phyloP scores from a whole-genome alignment of 768 basidiomycete species.

The Kwoniella heveanensis region DNA sequence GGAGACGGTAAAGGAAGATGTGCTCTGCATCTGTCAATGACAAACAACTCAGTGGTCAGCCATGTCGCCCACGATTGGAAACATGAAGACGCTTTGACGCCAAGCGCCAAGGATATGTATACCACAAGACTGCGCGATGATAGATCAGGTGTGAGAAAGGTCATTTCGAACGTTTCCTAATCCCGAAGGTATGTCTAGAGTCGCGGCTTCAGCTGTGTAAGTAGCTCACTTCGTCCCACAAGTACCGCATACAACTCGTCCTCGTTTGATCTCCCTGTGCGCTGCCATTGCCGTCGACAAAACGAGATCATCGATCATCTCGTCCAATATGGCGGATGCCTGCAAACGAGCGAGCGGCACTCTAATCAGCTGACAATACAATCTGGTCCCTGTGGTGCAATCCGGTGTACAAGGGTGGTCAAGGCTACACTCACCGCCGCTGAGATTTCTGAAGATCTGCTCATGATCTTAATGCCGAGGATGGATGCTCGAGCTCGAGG shows the following conservation, averaged over 20 bases:
- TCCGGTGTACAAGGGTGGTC: too few relatives aligned
- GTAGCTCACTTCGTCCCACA: conserved; percentile 39
- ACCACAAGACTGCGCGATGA: not conserved
- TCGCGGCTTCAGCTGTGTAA: not conserved
- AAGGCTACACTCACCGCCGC: too few relatives aligned
- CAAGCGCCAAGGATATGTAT: not conserved
- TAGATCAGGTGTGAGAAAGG: not conserved
- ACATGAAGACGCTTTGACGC: too few relatives aligned
- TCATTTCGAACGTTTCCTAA: too few relatives aligned
- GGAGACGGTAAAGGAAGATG: conserved; percentile 29
- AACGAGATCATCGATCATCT: conserved; percentile 39
- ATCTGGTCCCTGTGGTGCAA: too few relatives aligned
- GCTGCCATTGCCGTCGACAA: conserved; percentile 36
- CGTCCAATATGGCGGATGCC: conserved; percentile 36
- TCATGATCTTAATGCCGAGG: too few relatives aligned
- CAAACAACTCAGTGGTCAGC: not conserved
- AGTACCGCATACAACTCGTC: conserved; percentile 31
- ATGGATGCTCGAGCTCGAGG: too few relatives aligned
- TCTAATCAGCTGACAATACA: too few relatives aligned
- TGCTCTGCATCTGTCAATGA: conserved; percentile 41
- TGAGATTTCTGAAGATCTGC: too few relatives aligned
- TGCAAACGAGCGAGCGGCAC: conserved; percentile 10
- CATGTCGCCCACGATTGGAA: too few relatives aligned
- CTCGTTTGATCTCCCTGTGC: conserved; percentile 45
- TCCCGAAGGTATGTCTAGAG: too few relatives aligned